A percentile compares a stretch with the other conserved stretches of the same genome.
These are phyloP conservation scores for Hyphopichia buzzinii DNA, from an alignment of 1,139 yeast genomes.

Conservation along the genomic window DNA sequence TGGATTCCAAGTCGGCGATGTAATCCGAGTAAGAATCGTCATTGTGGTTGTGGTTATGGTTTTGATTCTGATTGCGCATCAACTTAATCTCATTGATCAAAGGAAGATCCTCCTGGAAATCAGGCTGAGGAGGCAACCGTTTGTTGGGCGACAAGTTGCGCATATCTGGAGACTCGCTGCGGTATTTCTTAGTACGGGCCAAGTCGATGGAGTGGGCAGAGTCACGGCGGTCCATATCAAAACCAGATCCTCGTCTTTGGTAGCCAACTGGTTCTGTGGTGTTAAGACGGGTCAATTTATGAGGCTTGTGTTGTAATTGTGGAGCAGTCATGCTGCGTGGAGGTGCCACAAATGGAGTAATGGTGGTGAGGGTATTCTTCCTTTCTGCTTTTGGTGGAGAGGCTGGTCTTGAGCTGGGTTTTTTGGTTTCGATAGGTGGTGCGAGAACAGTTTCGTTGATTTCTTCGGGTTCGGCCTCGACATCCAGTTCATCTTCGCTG, in stretches of 20 bases:
- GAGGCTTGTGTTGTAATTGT: conserved; percentile 7
- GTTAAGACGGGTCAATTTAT: conserved; percentile 10
- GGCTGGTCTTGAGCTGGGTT: background rate
- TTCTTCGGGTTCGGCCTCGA: background rate
- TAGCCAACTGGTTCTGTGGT: conserved; percentile 10
- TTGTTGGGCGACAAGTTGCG: conserved; percentile 9
- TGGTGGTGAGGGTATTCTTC: conserved; percentile 20
- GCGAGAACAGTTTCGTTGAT: background rate
- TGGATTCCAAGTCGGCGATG: conserved; percentile 4
- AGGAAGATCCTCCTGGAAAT: conserved; percentile 32
- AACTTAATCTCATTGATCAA: conserved; percentile 38
- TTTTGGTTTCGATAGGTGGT: background rate
- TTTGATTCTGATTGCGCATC: conserved; percentile 11
- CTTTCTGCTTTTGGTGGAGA: conserved; percentile 13
- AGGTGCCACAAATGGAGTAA: conserved; percentile 22
- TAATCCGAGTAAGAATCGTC: conserved; percentile 5
- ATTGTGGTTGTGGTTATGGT: conserved; percentile 10
- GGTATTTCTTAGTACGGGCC: conserved; percentile 1
- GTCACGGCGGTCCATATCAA: conserved; percentile 3
- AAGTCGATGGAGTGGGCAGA: conserved; percentile 4
- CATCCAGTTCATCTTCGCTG: conserved; percentile 1
- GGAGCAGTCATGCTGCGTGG: conserved; percentile 2
- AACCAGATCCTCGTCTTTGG: background rate
- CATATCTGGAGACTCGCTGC: conserved; percentile 5
- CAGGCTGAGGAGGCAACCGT: conserved; percentile 16